Evolutionary conservation across 2,329 filamentous ascomycete species (phyloP), one percentile per base, ranked within the genome.

Genomic region (Cladobotryum mycophilum): DNA sequence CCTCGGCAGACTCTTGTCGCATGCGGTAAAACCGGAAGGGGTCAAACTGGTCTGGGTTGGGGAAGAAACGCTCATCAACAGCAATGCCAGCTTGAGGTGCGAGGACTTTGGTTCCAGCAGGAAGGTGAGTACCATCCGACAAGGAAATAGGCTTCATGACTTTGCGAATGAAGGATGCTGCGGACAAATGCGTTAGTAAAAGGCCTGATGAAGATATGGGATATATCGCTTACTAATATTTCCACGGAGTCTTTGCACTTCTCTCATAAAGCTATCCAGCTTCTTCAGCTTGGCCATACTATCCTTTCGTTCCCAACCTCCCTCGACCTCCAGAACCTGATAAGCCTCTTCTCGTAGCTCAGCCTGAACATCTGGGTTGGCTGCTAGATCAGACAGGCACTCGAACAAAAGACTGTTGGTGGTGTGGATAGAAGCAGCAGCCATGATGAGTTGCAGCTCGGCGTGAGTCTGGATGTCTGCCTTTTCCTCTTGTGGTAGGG

Each of bases 241-340:
- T 33, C 71, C 71, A 3, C 64, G 62, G 5, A 72, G 53, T 7
- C 72, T 65, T 30, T 66, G 63, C 8, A 66, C 63, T 14, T 76
- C 73, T 54, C 70, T 73, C 63, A 76, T 73, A 59, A 76, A 76
- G 55, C 73, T 75, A 57, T 76, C 73, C 57, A 75, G 56, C 61
- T 74, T 75, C 59, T 69, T 69, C 40, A 76, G 62, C 53, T 68
- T 73, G 20, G 64, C 57, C 66, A 75, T 68, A 53, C 64, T 71
- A 52, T 71, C 69, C 57, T 73, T 76, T 47, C 57, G 65, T 9
- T 61, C 58, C 70, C 70, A 74, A 8, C 67, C 69, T 3, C 67
- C 66, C 6, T 74, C 71, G 2, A 67, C 63, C 30, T 67, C 62
- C 15, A 78, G 59, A 5, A 75, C 66, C 1, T 65, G 62, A 22